These are phyloP conservation scores for Phytophthora melonis DNA, from an alignment of 352 stramenopile species.

Conservation along the genomic window DNA sequence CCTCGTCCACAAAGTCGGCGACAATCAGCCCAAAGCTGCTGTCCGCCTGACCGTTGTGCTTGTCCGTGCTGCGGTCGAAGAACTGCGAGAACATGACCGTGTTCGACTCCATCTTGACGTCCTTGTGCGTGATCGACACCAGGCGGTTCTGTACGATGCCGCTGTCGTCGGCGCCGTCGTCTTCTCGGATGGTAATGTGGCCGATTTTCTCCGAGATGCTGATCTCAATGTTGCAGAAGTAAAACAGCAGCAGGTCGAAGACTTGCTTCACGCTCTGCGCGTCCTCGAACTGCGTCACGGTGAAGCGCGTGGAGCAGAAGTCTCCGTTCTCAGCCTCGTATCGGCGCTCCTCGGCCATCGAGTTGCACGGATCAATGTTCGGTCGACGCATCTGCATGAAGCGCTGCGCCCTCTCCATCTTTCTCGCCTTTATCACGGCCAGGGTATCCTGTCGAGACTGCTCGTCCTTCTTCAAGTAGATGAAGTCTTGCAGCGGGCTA, in stretches of 20 bases:
- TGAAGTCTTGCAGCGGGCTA: constrained; percentile 42
- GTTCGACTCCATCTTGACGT: constrained; percentile 56
- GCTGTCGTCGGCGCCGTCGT: constrained; percentile 50
- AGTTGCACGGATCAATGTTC: constrained; percentile 35
- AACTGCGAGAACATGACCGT: constrained; percentile 51
- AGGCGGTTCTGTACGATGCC: constrained; percentile 58
- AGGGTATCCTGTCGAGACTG: constrained; percentile 25
- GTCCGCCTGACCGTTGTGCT: constrained; percentile 10
- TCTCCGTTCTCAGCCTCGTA: constrained; percentile 59
- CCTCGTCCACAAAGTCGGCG: constrained; percentile 49
- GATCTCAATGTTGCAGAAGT: constrained; percentile 69
- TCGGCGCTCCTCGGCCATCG: constrained; percentile 46
- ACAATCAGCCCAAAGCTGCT: constrained; percentile 37
- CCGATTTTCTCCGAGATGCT: constrained; percentile 68
- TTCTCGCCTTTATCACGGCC: constrained; percentile 24
- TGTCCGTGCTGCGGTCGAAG: constrained; percentile 27
- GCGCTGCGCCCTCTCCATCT: constrained; percentile 41
- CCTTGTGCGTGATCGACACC: constrained; percentile 42
- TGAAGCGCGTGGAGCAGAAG: constrained; percentile 64
- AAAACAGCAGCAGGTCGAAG: constrained; percentile 59
- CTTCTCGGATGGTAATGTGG: constrained; percentile 61
- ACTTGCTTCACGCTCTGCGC: constrained; percentile 44
- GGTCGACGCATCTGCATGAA: constrained; percentile 45
- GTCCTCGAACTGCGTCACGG: constrained; percentile 59
- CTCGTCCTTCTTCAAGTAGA: constrained; percentile 34